Evolutionary conservation across 129 eudicot species (phyloP).

Genomic region (Tagetes patula): DNA sequence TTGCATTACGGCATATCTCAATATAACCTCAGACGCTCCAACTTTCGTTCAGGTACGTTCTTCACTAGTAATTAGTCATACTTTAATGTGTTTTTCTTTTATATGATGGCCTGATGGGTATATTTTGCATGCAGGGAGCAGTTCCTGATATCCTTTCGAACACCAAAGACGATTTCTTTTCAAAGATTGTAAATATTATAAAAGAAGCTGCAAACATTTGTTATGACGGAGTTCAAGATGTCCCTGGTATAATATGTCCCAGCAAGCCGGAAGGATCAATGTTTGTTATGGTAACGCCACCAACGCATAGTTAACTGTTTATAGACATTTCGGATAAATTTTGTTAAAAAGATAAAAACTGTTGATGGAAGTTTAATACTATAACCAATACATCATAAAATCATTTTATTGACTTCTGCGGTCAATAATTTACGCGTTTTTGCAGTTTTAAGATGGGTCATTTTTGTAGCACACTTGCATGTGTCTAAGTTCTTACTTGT

Average conservation of each 20-base stretch:
- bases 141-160: slow-evolving; percentile 63
- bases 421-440: no score
- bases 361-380: no score
- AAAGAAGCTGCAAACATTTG: slow-evolving; percentile 54
- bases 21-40: slow-evolving; percentile 62
- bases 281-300: slow-evolving; percentile 80
- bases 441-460: neutral
- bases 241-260: slow-evolving; percentile 77
- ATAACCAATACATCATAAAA: no score
- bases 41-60: slow-evolving; percentile 74
- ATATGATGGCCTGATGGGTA: slow-evolving; percentile 4
- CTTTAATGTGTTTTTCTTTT: neutral
- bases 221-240: slow-evolving; percentile 49
- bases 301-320: neutral
- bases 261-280: slow-evolving; percentile 90
- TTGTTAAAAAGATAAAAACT: neutral
- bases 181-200: slow-evolving; percentile 43
- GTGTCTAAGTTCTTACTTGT: neutral
- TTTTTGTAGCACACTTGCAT: no score
- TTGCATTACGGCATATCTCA: slow-evolving; percentile 61
- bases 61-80: neutral
- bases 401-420: no score
- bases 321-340: neutral
- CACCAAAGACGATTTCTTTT: slow-evolving; percentile 64
- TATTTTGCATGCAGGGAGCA: slow-evolving; percentile 59